These are phyloP conservation scores for Russula compacta DNA, from an alignment of 768 basidiomycete species.

Conservation along the genomic window DNA sequence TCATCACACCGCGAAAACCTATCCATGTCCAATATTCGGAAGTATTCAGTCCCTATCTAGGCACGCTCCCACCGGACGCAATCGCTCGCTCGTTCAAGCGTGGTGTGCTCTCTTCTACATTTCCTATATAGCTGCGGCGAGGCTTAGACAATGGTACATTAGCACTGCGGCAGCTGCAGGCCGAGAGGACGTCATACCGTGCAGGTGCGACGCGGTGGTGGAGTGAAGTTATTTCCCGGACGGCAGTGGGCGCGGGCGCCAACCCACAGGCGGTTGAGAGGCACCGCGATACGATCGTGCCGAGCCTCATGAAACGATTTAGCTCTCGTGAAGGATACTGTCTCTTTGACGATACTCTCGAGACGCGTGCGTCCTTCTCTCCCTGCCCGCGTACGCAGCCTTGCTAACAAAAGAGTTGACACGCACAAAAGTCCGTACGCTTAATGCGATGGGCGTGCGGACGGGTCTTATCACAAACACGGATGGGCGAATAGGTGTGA, in stretches of 20 bases:
- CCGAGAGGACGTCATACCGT: constrained; percentile 49
- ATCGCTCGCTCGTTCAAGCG: constrained; percentile 52
- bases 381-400: background rate
- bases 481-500: constrained; percentile 62
- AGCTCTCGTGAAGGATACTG: constrained; percentile 63
- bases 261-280: constrained; percentile 45
- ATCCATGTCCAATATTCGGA: constrained; percentile 59
- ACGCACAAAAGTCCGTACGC: constrained; percentile 32
- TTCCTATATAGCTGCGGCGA: background rate
- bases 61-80: constrained; percentile 42
- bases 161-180: constrained; percentile 47
- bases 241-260: constrained; percentile 69
- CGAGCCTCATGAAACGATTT: constrained; percentile 55
- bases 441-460: constrained; percentile 38
- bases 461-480: constrained; percentile 65
- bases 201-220: constrained; percentile 57
- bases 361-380: constrained; percentile 34
- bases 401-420: background rate
- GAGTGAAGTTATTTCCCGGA: constrained; percentile 65
- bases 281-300: constrained; percentile 48
- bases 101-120: constrained; percentile 31
- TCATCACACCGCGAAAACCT: constrained; percentile 58
- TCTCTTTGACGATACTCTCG: constrained; percentile 43
- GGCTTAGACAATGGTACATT: background rate
- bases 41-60: constrained; percentile 58